These are phyloP conservation scores for Paecilomyces variotii DNA, from an alignment of 2,329 filamentous ascomycete genomes.

Conservation along the genomic window DNA sequence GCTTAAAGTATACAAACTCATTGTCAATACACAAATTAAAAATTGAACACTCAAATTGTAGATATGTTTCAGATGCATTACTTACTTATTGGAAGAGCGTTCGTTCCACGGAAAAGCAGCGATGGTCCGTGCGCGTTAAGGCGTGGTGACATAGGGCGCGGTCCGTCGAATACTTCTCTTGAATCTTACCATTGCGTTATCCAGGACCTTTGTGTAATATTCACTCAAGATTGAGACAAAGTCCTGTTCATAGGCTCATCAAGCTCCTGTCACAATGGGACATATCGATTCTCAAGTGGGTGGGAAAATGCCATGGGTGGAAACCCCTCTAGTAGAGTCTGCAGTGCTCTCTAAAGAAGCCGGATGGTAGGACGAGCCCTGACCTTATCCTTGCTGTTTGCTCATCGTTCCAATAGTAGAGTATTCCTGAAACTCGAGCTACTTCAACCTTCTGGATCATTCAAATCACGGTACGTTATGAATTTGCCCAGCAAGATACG, in stretches of 20 bases:
- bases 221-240: too few species aligned
- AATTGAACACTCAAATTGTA: background rate
- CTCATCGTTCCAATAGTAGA: slow-evolving; percentile 40
- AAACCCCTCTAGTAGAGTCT: slow-evolving; percentile 32
- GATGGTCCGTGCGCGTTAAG: background rate
- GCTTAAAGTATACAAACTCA: background rate
- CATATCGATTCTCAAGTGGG: background rate
- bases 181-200: too few species aligned
- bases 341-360: slow-evolving; percentile 26
- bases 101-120: too few species aligned
- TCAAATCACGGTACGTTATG: slow-evolving; percentile 57
- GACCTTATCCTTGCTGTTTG: background rate
- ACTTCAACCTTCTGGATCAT: slow-evolving; percentile 71
- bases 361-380: slow-evolving; percentile 24
- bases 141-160: background rate
- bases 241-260: background rate
- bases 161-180: too few species aligned
- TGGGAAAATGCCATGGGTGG: slow-evolving; percentile 27
- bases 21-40: background rate
- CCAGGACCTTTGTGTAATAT: too few species aligned
- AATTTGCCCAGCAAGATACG: background rate
- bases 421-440: slow-evolving; percentile 77
- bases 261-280: background rate
- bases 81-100: too few species aligned
- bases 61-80: too few species aligned